phyloP scores from a whole-genome alignment of 805 yeast genomes.

The Metschnikowia hibisci region DNA sequence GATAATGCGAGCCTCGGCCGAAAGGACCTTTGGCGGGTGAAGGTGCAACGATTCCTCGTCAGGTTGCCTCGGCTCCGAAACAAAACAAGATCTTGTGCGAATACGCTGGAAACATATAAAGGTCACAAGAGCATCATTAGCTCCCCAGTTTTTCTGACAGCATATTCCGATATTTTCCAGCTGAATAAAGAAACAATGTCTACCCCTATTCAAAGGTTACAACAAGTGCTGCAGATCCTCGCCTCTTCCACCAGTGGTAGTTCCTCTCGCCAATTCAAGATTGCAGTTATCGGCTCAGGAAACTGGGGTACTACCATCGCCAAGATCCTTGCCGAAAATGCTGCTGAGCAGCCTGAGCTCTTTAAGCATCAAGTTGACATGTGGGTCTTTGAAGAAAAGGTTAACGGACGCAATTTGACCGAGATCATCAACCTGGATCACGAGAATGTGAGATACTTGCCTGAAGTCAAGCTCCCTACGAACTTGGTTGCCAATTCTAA shows the following conservation, averaged over 20 bases:
- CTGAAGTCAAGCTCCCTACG: slow-evolving; percentile 80
- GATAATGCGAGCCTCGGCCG: slow-evolving; percentile 2
- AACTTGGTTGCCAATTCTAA: slow-evolving; percentile 88
- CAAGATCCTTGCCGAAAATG: slow-evolving; percentile 88
- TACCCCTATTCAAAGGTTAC: slow-evolving; percentile 17
- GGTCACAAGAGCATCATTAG: not conserved
- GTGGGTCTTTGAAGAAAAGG: slow-evolving; percentile 94
- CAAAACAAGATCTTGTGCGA: not conserved
- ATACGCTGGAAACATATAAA: not conserved
- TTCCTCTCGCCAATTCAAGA: slow-evolving; percentile 29
- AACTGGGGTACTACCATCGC: slow-evolving; percentile 99
- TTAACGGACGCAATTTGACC: slow-evolving; percentile 76
- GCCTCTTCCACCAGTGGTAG: slow-evolving; percentile 12
- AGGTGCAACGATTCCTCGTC: not conserved
- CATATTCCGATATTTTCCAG: not conserved
- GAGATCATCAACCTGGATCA: slow-evolving; percentile 87
- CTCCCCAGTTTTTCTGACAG: not conserved
- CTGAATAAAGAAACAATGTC: slow-evolving; percentile 6
- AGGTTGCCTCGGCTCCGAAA: not conserved
- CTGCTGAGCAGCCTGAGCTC: slow-evolving; percentile 63
- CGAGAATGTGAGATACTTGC: slow-evolving; percentile 92
- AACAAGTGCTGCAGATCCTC: slow-evolving; percentile 17
- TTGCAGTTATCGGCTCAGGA: slow-evolving; percentile 77
- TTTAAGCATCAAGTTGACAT: slow-evolving; percentile 76
- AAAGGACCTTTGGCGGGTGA: not conserved